Conservation (phyloP, 208 protist genomes). For the Endotrypanum monterogeii region DNA sequence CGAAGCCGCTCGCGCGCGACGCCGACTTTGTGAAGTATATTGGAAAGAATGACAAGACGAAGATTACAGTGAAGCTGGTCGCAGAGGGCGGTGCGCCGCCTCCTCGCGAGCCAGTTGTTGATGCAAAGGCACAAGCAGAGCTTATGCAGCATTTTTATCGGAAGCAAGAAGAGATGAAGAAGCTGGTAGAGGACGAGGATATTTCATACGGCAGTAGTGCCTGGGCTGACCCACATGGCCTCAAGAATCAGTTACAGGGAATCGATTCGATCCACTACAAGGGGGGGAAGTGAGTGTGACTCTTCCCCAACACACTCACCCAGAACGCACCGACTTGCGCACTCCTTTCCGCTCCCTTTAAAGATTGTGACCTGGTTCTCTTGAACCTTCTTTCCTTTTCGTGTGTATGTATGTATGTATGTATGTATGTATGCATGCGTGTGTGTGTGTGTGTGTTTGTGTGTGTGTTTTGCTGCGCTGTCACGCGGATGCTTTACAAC, state of each 20-base stretch:
- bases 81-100: conserved; percentile 70
- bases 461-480: background rate
- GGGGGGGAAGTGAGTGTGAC: background rate
- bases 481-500: background rate
- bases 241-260: conserved; percentile 89
- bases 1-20: conserved; percentile 77
- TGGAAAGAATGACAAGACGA: conserved; percentile 94
- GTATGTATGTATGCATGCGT: background rate
- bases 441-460: conserved; percentile 1
- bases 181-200: conserved; percentile 91
- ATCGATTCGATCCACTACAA: conserved; percentile 75
- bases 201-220: conserved; percentile 86
- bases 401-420: background rate
- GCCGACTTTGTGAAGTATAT: conserved; percentile 84
- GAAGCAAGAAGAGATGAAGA: conserved; percentile 95
- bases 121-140: conserved; percentile 83
- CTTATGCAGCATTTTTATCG: conserved; percentile 92
- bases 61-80: conserved; percentile 91
- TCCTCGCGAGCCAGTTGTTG: conserved; percentile 81
- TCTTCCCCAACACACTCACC: background rate
- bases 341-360: too few relatives aligned
- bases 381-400: background rate
- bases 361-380: too few relatives aligned
- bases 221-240: conserved; percentile 89
- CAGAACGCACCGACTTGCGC: background rate